These are phyloP conservation scores for Coccomyxa sp. DNA, from an alignment of 139 green algal species.

Conservation along the genomic window DNA sequence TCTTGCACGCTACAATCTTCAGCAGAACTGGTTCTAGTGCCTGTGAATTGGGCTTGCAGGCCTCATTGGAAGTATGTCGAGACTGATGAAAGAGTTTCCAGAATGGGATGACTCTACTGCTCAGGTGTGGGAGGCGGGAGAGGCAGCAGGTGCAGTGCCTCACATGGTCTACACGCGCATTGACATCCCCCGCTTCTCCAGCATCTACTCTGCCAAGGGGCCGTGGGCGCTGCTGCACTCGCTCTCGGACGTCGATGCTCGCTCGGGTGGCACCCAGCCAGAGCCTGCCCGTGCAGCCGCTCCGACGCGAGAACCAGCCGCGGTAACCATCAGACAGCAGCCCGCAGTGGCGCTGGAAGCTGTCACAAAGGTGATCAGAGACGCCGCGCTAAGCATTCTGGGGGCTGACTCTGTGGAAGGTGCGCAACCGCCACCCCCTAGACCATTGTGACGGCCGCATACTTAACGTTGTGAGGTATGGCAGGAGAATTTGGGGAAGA, in stretches of 20 bases:
- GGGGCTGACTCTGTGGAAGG: not conserved
- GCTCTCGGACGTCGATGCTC: not conserved
- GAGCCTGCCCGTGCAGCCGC: not conserved
- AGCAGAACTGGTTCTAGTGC: not conserved
- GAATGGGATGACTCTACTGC: not conserved
- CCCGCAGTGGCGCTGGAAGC: too few relatives aligned
- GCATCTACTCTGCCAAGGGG: slow-evolving; percentile 24
- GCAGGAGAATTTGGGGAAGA: too few relatives aligned
- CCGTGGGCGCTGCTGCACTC: slow-evolving; percentile 24
- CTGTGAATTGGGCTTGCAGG: not conserved
- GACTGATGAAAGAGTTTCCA: not conserved
- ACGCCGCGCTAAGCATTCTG: not conserved
- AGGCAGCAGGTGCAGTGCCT: not conserved
- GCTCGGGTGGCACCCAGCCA: not conserved
- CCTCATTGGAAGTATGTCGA: not conserved
- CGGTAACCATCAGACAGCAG: too few relatives aligned
- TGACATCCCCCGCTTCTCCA: slow-evolving; percentile 3
- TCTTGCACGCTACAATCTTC: not conserved
- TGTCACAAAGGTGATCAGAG: too few relatives aligned
- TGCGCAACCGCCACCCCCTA: not conserved
- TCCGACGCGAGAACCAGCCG: not conserved
- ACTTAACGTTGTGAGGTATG: too few relatives aligned
- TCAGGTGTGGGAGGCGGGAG: not conserved
- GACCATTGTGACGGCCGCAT: too few relatives aligned
- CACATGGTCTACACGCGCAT: slow-evolving; percentile 11